These are phyloP conservation scores for Phytomonas francai DNA, from an alignment of 208 protist species.

Conservation along the genomic window DNA sequence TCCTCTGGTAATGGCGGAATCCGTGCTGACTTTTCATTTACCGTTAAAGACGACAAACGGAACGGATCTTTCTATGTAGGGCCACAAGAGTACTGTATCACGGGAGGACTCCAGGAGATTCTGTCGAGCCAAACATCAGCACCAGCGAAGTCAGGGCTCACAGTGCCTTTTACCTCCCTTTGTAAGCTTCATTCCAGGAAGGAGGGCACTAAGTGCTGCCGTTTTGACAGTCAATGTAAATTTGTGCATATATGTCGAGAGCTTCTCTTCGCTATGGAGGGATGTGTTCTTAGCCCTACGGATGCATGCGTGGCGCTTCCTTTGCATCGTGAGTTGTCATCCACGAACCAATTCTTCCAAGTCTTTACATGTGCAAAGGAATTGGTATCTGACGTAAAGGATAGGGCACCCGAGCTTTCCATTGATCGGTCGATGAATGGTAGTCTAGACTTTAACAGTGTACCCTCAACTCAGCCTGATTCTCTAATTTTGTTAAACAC, in stretches of 20 bases:
- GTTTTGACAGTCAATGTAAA: slow-evolving; percentile 73
- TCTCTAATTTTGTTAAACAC: slow-evolving; percentile 27
- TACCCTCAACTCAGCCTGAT: slow-evolving; percentile 33
- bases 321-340: not conserved
- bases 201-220: slow-evolving; percentile 51
- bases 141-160: slow-evolving; percentile 19
- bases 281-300: not conserved
- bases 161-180: slow-evolving; percentile 46
- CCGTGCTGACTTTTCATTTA: not conserved
- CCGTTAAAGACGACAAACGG: not conserved
- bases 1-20: slow-evolving; percentile 21
- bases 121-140: slow-evolving; percentile 20
- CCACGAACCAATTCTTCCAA: not conserved
- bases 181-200: slow-evolving; percentile 56
- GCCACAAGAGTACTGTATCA: slow-evolving; percentile 16
- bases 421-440: slow-evolving; percentile 21
- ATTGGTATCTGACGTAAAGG: not conserved
- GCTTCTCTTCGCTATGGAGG: not conserved
- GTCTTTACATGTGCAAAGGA: not conserved
- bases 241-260: slow-evolving; percentile 81
- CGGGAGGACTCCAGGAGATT: slow-evolving; percentile 45
- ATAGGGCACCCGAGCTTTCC: slow-evolving; percentile 5
- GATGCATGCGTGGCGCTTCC: not conserved
- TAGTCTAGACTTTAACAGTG: slow-evolving; percentile 22
- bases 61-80: not conserved